Evolutionary conservation across 2,329 filamentous ascomycete genomes (phyloP).

Genomic region (Orbilia blumenaviensis): DNA sequence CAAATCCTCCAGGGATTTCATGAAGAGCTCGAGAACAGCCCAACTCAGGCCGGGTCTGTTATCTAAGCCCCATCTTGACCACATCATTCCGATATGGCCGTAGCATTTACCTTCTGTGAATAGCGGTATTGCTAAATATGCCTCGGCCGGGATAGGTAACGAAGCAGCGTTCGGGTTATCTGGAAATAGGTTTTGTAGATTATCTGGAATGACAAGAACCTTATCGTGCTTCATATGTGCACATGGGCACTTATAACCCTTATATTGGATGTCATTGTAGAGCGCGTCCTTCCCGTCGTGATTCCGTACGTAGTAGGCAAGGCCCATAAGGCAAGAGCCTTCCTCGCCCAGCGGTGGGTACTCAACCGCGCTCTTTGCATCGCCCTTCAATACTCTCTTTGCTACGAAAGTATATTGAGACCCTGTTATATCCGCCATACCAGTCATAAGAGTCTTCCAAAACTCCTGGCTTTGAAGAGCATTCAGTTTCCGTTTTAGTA

Average conservation of each 20-base stretch:
- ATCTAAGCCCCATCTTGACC: slow-evolving; percentile 71
- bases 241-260: slow-evolving; percentile 72
- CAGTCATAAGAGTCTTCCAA: slow-evolving; percentile 72
- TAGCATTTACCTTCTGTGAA: slow-evolving; percentile 73
- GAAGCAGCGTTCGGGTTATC: slow-evolving; percentile 68
- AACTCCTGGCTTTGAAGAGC: slow-evolving; percentile 63
- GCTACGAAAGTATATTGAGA: slow-evolving; percentile 76
- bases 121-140: slow-evolving; percentile 73
- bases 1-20: slow-evolving; percentile 75
- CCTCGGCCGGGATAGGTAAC: slow-evolving; percentile 71
- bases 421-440: slow-evolving; percentile 70
- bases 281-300: slow-evolving; percentile 66
- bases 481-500: slow-evolving; percentile 27
- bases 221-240: slow-evolving; percentile 77
- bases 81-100: slow-evolving; percentile 77
- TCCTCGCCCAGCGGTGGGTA: slow-evolving; percentile 70
- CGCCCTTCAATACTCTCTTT: slow-evolving; percentile 70
- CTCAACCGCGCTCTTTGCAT: slow-evolving; percentile 69
- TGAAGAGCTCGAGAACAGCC: slow-evolving; percentile 73
- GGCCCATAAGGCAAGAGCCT: slow-evolving; percentile 71
- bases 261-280: slow-evolving; percentile 71
- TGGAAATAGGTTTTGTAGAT: slow-evolving; percentile 68
- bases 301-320: slow-evolving; percentile 73
- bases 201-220: slow-evolving; percentile 73
- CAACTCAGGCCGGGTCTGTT: slow-evolving; percentile 69